These are phyloP conservation scores for Diplocarpon mali DNA, from an alignment of 2,329 filamentous ascomycete species.

Conservation along the genomic window DNA sequence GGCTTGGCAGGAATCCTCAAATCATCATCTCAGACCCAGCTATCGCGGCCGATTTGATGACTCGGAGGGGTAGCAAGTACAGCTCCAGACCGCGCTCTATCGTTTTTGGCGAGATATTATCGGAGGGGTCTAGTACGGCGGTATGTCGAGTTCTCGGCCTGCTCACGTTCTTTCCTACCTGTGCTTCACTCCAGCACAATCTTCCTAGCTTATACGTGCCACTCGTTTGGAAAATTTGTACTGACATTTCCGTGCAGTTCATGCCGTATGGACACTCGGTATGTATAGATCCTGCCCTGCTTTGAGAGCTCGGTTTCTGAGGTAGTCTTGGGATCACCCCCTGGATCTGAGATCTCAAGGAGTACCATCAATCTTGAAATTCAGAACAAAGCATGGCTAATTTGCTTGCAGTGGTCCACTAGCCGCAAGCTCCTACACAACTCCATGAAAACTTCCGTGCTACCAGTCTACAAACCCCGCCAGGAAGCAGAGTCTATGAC, in stretches of 20 bases:
- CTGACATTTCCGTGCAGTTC: too few relatives aligned
- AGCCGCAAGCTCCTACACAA: constrained; percentile 2
- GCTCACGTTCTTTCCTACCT: too few relatives aligned
- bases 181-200: too few relatives aligned
- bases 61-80: constrained; percentile 2
- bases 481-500: constrained; percentile 3
- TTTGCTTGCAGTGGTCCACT: neutral
- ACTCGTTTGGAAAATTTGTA: too few relatives aligned
- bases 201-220: too few relatives aligned
- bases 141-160: too few relatives aligned
- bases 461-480: neutral
- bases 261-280: constrained; percentile 1
- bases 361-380: too few relatives aligned
- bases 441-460: constrained; percentile 1
- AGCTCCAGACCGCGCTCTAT: constrained; percentile 1
- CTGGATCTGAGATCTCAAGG: too few relatives aligned
- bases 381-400: too few relatives aligned
- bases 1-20: neutral
- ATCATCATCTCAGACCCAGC: constrained; percentile 1
- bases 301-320: too few relatives aligned
- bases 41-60: constrained; percentile 1
- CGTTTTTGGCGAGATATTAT: constrained; percentile 1
- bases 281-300: too few relatives aligned
- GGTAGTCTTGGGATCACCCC: too few relatives aligned
- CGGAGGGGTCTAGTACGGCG: neutral